A percentile compares a stretch with the other conserved stretches of the same genome.
Evolutionary conservation across 768 basidiomycete species (phyloP).

Genomic region (Harrya chromipes): DNA sequence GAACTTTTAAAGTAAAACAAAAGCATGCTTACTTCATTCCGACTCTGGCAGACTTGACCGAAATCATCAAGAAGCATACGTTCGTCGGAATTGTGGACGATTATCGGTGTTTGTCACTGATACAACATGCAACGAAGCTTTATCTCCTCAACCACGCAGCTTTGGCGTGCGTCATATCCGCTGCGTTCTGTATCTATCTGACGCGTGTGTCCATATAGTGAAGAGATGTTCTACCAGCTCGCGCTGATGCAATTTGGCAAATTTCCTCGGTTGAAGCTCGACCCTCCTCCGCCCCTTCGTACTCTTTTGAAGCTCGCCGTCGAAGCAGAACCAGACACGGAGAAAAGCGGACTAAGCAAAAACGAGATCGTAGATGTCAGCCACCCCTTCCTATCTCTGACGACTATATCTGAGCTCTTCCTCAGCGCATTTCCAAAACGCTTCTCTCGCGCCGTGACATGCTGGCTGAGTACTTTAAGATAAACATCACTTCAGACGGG

Average conservation of each 20-base stretch:
- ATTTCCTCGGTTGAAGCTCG: slow-evolving; percentile 69
- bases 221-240: slow-evolving; percentile 94
- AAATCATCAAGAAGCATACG: slow-evolving; percentile 81
- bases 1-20: not conserved
- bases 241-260: slow-evolving; percentile 89
- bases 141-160: slow-evolving; percentile 86
- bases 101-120: slow-evolving; percentile 65
- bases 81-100: slow-evolving; percentile 92
- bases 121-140: slow-evolving; percentile 86
- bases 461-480: slow-evolving; percentile 89
- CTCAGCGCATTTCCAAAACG: slow-evolving; percentile 61
- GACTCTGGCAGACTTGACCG: slow-evolving; percentile 59
- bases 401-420: not conserved
- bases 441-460: slow-evolving; percentile 68
- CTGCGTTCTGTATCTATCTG: not conserved
- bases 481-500: slow-evolving; percentile 66
- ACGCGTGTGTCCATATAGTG: slow-evolving; percentile 42
- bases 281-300: slow-evolving; percentile 75
- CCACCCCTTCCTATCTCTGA: too few relatives aligned
- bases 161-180: slow-evolving; percentile 60
- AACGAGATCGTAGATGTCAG: slow-evolving; percentile 70
- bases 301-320: slow-evolving; percentile 78
- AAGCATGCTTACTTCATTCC: not conserved
- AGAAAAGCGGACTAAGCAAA: slow-evolving; percentile 51
- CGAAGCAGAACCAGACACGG: slow-evolving; percentile 54